These are phyloP conservation scores for Mortierella sp. DNA, from an alignment of 371 early-diverging fungal genomes.

Conservation along the genomic window DNA sequence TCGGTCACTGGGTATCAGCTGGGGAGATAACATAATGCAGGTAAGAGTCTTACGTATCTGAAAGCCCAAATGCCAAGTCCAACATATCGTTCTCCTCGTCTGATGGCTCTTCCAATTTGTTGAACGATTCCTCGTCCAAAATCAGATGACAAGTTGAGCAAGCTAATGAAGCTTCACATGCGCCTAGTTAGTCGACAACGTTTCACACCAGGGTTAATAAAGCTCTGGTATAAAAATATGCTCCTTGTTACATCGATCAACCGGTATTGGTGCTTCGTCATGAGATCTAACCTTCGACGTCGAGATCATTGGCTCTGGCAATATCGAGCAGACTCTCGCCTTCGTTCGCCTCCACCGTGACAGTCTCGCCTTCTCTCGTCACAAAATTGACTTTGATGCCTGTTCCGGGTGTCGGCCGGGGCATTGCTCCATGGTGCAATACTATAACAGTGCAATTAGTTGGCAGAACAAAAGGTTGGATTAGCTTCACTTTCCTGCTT, in stretches of 20 bases:
- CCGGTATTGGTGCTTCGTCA: too few relatives aligned
- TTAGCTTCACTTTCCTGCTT: too few relatives aligned
- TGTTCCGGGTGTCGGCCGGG: slow-evolving; percentile 51
- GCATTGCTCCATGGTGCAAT: slow-evolving; percentile 28
- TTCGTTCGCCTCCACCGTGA: slow-evolving; percentile 81
- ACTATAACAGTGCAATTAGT: slow-evolving; percentile 9
- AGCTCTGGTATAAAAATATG: too few relatives aligned
- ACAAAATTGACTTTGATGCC: slow-evolving; percentile 69
- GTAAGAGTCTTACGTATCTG: slow-evolving; percentile 83
- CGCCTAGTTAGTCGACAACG: too few relatives aligned
- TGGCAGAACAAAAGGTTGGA: background rate
- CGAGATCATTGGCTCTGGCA: slow-evolving; percentile 96
- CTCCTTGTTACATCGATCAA: too few relatives aligned
- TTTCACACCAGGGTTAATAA: too few relatives aligned
- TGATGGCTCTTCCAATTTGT: slow-evolving; percentile 90
- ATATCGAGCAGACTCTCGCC: slow-evolving; percentile 94
- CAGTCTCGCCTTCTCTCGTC: slow-evolving; percentile 80
- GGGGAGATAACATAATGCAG: background rate
- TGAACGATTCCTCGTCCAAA: slow-evolving; percentile 86
- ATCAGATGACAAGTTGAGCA: slow-evolving; percentile 99
- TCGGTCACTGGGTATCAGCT: too few relatives aligned
- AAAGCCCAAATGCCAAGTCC: slow-evolving; percentile 98
- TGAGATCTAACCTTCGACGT: slow-evolving; percentile 86
- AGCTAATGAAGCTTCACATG: slow-evolving; percentile 98
- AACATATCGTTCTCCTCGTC: slow-evolving; percentile 99